These are phyloP conservation scores for Pleurotus platypus DNA, from an alignment of 768 basidiomycete species.

Conservation along the genomic window DNA sequence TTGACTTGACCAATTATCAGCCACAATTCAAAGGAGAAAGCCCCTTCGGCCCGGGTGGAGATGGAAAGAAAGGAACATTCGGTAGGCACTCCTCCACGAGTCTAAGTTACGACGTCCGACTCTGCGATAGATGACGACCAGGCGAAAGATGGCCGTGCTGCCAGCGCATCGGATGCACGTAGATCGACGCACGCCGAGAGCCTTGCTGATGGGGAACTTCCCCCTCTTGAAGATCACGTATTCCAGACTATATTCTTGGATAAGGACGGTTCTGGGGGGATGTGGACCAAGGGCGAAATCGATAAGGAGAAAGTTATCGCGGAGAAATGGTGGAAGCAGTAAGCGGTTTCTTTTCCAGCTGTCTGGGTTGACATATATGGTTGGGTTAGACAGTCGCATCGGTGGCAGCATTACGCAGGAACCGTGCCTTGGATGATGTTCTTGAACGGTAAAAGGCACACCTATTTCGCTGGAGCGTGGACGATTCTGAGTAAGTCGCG, in stretches of 20 bases:
- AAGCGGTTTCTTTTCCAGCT: slow-evolving; percentile 9
- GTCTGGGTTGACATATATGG: not conserved
- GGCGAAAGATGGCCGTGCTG: not conserved
- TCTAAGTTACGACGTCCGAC: no score
- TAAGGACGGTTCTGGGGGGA: slow-evolving; percentile 30
- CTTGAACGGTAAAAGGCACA: slow-evolving; percentile 32
- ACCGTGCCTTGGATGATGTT: slow-evolving; percentile 35
- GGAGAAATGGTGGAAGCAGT: slow-evolving; percentile 54
- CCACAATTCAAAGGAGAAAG: slow-evolving; percentile 26
- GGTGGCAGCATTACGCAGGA: slow-evolving; percentile 41
- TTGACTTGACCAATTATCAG: slow-evolving; percentile 46
- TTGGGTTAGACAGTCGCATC: slow-evolving; percentile 27
- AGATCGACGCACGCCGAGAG: not conserved
- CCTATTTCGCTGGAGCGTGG: slow-evolving; percentile 34
- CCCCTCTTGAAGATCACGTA: slow-evolving; percentile 37
- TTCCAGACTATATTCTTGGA: slow-evolving; percentile 51
- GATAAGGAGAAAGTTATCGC: slow-evolving; percentile 30
- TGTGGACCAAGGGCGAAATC: slow-evolving; percentile 43
- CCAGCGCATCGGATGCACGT: not conserved
- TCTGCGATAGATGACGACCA: no score
- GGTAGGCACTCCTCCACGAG: not conserved
- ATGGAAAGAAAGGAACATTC: slow-evolving; percentile 12
- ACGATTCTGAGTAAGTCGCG: slow-evolving; percentile 26
- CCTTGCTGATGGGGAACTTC: not conserved
- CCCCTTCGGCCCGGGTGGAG: slow-evolving; percentile 13